Conservation (phyloP, 768 basidiomycete species). For the Rhodotorula babjevae region DNA sequence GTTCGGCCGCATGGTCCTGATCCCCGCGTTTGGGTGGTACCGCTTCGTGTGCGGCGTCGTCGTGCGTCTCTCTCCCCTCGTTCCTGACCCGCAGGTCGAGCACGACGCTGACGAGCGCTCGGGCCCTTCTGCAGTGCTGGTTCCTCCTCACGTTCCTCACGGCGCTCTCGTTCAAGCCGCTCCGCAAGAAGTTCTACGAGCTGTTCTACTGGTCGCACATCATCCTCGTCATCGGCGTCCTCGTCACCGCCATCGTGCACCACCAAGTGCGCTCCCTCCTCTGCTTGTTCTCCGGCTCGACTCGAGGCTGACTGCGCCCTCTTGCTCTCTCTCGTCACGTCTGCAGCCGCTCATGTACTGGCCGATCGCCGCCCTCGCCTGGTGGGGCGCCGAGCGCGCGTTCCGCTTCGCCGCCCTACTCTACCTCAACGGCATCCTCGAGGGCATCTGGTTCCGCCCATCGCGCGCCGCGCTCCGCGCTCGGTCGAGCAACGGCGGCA, state of each 20-base stretch:
- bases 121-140: constrained; percentile 64
- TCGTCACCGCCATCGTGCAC: constrained; percentile 62
- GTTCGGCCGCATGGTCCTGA: constrained; percentile 46
- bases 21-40: constrained; percentile 58
- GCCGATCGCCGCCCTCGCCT: constrained; percentile 60
- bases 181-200: constrained; percentile 59
- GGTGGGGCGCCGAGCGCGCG: constrained; percentile 63
- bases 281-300: neutral
- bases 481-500: constrained; percentile 4
- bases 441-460: constrained; percentile 12
- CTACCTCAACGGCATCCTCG: constrained; percentile 55
- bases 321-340: too few species aligned
- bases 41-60: constrained; percentile 63
- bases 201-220: constrained; percentile 65
- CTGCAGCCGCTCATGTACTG: constrained; percentile 51
- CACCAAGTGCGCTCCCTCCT: constrained; percentile 46
- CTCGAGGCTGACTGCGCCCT: neutral
- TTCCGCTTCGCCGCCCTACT: constrained; percentile 59
- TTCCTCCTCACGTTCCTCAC: constrained; percentile 56
- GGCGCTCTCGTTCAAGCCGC: constrained; percentile 53
- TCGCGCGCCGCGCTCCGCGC: neutral
- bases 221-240: constrained; percentile 59
- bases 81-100: neutral
- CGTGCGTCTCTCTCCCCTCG: constrained; percentile 36
- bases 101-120: neutral